phyloP scores from a whole-genome alignment of 2,329 filamentous ascomycete species.

The Phialocephala subalpina region DNA sequence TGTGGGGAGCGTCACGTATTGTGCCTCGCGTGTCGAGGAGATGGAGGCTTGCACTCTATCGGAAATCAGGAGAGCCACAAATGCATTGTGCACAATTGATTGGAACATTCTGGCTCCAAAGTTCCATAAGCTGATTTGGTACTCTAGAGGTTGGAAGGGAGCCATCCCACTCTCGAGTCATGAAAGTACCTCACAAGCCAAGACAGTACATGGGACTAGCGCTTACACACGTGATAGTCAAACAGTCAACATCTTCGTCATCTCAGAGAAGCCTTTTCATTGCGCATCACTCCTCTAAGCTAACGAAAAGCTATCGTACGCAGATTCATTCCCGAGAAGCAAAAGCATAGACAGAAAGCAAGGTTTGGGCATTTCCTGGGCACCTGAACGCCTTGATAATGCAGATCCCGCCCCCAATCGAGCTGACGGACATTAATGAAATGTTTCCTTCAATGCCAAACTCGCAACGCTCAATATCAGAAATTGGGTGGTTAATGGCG shows the following conservation, averaged over 20 bases:
- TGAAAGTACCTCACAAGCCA: background rate
- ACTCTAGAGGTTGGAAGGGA: background rate
- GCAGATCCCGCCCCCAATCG: no score
- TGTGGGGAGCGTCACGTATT: conserved; percentile 50
- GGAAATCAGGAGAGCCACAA: background rate
- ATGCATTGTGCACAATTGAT: background rate
- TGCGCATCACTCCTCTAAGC: no score
- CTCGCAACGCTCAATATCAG: no score
- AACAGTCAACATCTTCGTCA: background rate
- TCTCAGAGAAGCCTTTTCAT: no score
- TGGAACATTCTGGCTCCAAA: background rate
- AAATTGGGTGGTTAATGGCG: no score
- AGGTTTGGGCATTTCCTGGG: no score
- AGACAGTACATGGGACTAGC: background rate
- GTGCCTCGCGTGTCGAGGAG: background rate
- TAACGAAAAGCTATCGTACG: no score
- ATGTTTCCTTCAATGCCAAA: no score
- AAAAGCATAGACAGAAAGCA: no score
- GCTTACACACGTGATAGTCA: background rate
- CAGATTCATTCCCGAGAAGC: no score
- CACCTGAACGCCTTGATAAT: no score
- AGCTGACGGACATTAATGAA: no score
- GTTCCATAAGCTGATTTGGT: background rate
- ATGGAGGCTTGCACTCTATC: background rate
- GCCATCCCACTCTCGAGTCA: background rate